A percentile compares a stretch with the other conserved stretches of the same genome.
Conservation (phyloP, 1,139 yeast genomes). For the Saccharomyces hybrid region DNA sequence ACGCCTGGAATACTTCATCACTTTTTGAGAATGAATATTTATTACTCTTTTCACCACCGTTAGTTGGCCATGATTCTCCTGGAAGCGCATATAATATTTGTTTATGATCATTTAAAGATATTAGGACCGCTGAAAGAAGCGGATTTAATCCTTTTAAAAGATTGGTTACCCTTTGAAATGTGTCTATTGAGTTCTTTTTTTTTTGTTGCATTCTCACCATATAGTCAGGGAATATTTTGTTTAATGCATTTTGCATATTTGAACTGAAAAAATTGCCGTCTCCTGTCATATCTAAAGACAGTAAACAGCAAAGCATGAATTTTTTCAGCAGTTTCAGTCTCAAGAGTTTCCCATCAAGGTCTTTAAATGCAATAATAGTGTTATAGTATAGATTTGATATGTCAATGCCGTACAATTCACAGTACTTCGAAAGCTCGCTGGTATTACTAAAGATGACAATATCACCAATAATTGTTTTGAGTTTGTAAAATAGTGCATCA, state of each 20-base stretch:
- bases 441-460: slow-evolving; percentile 14
- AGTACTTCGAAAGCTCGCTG: slow-evolving; percentile 16
- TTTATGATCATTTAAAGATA: not conserved
- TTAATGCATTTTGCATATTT: not conserved
- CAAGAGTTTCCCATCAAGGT: slow-evolving; percentile 14
- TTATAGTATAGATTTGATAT: slow-evolving; percentile 15
- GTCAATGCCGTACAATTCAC: slow-evolving; percentile 19
- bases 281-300: slow-evolving; percentile 1
- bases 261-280: not conserved
- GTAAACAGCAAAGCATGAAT: slow-evolving; percentile 19
- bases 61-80: not conserved
- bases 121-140: not conserved
- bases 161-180: not conserved
- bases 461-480: slow-evolving; percentile 9
- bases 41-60: not conserved
- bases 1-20: not conserved
- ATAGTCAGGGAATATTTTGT: slow-evolving; percentile 2
- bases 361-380: slow-evolving; percentile 9
- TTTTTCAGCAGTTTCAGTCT: slow-evolving; percentile 17
- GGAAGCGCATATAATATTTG: not conserved
- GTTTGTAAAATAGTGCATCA: slow-evolving; percentile 18
- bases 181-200: not conserved
- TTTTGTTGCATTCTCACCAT: not conserved
- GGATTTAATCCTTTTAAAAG: not conserved
- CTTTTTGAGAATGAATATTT: not conserved